A percentile compares a stretch with the other conserved stretches of the same genome.
Evolutionary conservation across 306 rosid species (phyloP).

Genomic region (Biancaea sappan): DNA sequence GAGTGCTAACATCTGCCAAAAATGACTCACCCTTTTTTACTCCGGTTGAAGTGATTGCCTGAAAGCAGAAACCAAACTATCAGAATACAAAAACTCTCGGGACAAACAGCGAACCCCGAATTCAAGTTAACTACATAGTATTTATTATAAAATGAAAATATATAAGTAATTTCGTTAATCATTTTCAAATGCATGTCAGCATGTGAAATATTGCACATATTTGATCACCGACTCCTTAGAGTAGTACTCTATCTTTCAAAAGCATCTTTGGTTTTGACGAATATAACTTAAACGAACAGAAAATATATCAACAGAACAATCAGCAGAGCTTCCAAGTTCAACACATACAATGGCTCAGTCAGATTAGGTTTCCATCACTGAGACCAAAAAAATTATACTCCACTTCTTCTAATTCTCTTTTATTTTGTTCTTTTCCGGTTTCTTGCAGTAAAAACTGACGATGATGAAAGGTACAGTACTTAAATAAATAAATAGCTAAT

Average conservation of each 20-base stretch:
- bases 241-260: background rate
- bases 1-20: constrained; percentile 77
- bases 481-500: background rate
- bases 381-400: background rate
- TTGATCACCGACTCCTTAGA: background rate
- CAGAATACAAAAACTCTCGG: background rate
- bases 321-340: constrained; percentile 3
- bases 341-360: background rate
- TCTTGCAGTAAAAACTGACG: constrained; percentile 18
- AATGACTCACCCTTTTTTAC: constrained; percentile 71
- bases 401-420: background rate
- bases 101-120: background rate
- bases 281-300: background rate
- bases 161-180: background rate
- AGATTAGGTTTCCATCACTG: background rate
- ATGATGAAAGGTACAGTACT: background rate
- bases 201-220: background rate
- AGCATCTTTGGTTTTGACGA: background rate
- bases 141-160: background rate
- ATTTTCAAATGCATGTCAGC: background rate
- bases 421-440: constrained; percentile 7
- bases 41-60: constrained; percentile 90
- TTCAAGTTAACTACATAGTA: background rate
- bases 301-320: background rate
- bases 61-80: constrained; percentile 18